Evolutionary conservation across 768 basidiomycete genomes (phyloP), one percentile per base, ranked within the genome.

Genomic region (Imleria badia): DNA sequence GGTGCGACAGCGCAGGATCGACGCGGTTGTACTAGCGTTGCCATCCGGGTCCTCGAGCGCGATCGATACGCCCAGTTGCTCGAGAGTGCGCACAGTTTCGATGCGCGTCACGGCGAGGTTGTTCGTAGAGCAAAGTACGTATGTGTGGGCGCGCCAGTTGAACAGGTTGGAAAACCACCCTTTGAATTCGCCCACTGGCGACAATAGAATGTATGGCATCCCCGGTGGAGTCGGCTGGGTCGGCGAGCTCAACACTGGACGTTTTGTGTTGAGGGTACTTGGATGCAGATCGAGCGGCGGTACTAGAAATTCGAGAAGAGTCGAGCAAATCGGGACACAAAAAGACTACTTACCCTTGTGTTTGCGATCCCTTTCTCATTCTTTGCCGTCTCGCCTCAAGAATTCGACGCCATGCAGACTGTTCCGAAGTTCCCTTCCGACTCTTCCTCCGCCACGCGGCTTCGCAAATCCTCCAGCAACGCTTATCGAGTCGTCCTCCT

Each of bases 151-250:
- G 66, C 90, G 94, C 90, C 93, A 97, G 70, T 86, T 90, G 78
- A 98, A 98, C 30, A 98, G 76, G 61, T 90, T 96, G 20, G 92
- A 91, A 73, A 98, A 95, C 95, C 95, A 97, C 33, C 88, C 89
- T 67, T 88, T 89, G 26, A 26, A 26, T 26, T 26, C 26, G 6
- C 26, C 86, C 14, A 89, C 86, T 11, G 83, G 85, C n/a, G 88
- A 88, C 15, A 88, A 84, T 8, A 81, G 75, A 40, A 83, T 68
- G 45, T 69, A 73, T 22, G 55, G 67, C 55, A 66, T 68, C 26
- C 57, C 73, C 55, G 59, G 76, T 49, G 61, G 75, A 72, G 26
- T 76, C 72, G 19, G 76, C 74, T 49, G 73, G 58, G 45, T 74
- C 10, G 84, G 82, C 10, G 86, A 83, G 11, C 75, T 74, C 10